Evolutionary conservation across 2,329 filamentous ascomycete species (phyloP).

Genomic region (Diaporthe sp.): DNA sequence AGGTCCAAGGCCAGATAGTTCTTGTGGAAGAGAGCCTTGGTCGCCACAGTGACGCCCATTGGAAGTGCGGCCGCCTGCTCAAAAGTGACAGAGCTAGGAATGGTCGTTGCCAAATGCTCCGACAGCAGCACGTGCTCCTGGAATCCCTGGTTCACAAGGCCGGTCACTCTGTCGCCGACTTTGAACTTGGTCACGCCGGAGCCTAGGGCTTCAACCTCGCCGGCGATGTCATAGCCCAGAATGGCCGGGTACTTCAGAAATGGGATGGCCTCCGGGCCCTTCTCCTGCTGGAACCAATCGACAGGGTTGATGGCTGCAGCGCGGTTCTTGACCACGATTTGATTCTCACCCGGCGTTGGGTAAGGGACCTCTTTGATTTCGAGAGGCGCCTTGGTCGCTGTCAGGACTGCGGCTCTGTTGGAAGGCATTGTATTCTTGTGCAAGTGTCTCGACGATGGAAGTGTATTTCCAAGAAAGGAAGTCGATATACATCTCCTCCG

Average conservation of each 20-base stretch:
- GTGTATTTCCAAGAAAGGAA: background rate
- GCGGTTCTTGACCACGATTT: slow-evolving; percentile 49
- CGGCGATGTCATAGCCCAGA: slow-evolving; percentile 53
- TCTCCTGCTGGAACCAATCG: slow-evolving; percentile 49
- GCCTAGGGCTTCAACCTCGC: slow-evolving; percentile 52
- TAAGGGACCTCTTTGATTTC: slow-evolving; percentile 31
- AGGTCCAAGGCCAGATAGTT: slow-evolving; percentile 36
- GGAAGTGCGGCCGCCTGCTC: slow-evolving; percentile 48
- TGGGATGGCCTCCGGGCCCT: slow-evolving; percentile 46
- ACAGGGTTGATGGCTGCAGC: slow-evolving; percentile 53
- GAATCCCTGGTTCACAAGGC: slow-evolving; percentile 46
- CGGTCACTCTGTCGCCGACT: slow-evolving; percentile 53
- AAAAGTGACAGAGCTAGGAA: slow-evolving; percentile 46
- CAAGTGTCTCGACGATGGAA: no score
- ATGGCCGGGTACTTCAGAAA: slow-evolving; percentile 52
- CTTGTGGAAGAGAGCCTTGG: slow-evolving; percentile 38
- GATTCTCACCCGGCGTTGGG: slow-evolving; percentile 24
- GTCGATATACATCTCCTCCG: background rate
- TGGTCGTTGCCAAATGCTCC: slow-evolving; percentile 42
- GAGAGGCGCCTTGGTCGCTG: slow-evolving; percentile 33
- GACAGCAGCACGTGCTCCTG: slow-evolving; percentile 47
- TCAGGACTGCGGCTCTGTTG: slow-evolving; percentile 37
- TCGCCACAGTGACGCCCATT: slow-evolving; percentile 48
- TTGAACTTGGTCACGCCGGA: slow-evolving; percentile 48
- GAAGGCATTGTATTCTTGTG: slow-evolving; percentile 23